Evolutionary conservation across 371 early-diverging fungal species (phyloP), one percentile per base, ranked within the genome.

Genomic region (Choanephora cucurbitarum): DNA sequence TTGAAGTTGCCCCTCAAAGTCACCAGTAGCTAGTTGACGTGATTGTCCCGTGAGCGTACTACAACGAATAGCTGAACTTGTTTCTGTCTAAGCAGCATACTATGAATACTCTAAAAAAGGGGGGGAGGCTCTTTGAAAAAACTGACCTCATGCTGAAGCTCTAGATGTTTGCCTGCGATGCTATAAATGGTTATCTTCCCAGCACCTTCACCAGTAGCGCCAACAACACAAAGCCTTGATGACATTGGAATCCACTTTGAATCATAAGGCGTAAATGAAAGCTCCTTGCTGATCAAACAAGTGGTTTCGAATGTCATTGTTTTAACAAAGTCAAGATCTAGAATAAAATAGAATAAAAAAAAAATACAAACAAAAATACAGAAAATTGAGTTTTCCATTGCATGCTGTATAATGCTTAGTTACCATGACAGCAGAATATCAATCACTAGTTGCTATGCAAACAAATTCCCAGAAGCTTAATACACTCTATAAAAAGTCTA

Each of bases 21-120:
- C 85, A 15, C 93, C 93, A 0, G 90, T 89, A 6, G 89, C 86
- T 31, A 91, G 57, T 37, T 87, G 82, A 22, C 88, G 80, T 17
- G 66, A 41, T 15, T 70, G 69, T 7, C 84, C 64, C 9, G 80
- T 62, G 3, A 86, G 76, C 0, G 90, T 84, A 6, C 82, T 66
- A 68, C 90, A 84, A 72, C 89, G 84, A 66, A 90, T 66, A 22
- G 88, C 72, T 40, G 75, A 57, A 52, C 69, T 59, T 57, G 85
- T 82, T 69, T 73, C 75, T 15, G 66, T 66, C 79, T 79, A 51
- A 52, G 31, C n/a, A n/a, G n/a, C n/a, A n/a, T n/a, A n/a, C n/a
- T n/a, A n/a, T n/a, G n/a, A n/a, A 50, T 21, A 18, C 9, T 17
- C 18, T 13, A 37, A 13, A 45, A 13, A 19, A 45, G 4, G 13